These are phyloP conservation scores for Fraxinus americana DNA, from an alignment of 257 asterid species.

Conservation along the genomic window DNA sequence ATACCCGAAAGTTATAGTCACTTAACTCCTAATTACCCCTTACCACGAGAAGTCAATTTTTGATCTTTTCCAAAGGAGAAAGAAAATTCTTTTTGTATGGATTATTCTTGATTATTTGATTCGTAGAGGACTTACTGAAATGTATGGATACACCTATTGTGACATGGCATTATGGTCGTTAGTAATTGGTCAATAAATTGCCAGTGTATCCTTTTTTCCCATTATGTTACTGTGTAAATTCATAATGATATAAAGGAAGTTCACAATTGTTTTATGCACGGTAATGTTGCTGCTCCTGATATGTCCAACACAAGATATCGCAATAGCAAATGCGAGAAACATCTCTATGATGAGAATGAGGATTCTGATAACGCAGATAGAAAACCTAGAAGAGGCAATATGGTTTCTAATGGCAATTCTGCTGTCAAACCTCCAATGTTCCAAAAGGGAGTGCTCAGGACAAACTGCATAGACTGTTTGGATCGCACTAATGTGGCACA, in stretches of 20 bases:
- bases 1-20: not conserved
- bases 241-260: not conserved
- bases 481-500: conserved; percentile 99
- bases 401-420: conserved; percentile 41
- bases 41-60: not conserved
- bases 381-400: conserved; percentile 42
- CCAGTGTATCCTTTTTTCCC: not conserved
- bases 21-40: not conserved
- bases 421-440: conserved; percentile 54
- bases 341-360: conserved; percentile 46
- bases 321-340: conserved; percentile 47
- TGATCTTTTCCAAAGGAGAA: not conserved
- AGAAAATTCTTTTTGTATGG: not conserved
- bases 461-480: conserved; percentile 98
- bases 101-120: not conserved
- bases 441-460: conserved; percentile 94
- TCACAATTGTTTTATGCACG: conserved; percentile 37
- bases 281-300: conserved; percentile 51
- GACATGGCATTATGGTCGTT: conserved; percentile 7
- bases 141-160: not conserved
- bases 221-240: not conserved
- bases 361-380: conserved; percentile 52
- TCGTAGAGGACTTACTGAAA: not conserved
- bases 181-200: not conserved
- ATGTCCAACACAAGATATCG: conserved; percentile 36